A percentile compares a stretch with the other conserved stretches of the same genome.
phyloP scores from a whole-genome alignment of 257 asterid species.

The Forsythia suspensa region DNA sequence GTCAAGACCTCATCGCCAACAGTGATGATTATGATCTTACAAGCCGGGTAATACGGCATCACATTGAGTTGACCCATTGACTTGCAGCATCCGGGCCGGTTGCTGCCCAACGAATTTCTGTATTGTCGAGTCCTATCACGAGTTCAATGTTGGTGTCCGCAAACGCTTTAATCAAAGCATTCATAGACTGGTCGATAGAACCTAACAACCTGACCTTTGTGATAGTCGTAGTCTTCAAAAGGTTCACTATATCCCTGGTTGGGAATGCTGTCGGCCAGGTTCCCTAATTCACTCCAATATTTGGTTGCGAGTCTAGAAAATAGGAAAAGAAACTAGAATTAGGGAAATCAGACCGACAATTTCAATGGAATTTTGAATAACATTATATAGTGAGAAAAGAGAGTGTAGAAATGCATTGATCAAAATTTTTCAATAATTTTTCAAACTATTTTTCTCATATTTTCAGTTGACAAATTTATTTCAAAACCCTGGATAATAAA shows the following conservation, averaged over 20 bases:
- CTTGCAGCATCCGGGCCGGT: conserved; percentile 85
- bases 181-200: conserved; percentile 55
- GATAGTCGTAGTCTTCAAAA: conserved; percentile 68
- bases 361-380: background rate
- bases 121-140: conserved; percentile 86
- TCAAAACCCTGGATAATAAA: too few relatives aligned
- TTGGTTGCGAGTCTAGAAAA: conserved; percentile 63
- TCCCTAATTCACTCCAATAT: conserved; percentile 87
- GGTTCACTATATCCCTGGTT: conserved; percentile 78
- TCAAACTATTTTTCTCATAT: background rate
- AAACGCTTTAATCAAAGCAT: conserved; percentile 65
- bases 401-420: background rate
- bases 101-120: conserved; percentile 85
- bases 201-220: conserved; percentile 83
- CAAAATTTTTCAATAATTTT: background rate
- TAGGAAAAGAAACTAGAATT: background rate
- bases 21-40: conserved; percentile 67
- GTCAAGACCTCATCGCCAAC: conserved; percentile 91
- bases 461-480: background rate
- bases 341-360: background rate
- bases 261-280: conserved; percentile 86
- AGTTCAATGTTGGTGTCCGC: conserved; percentile 75
- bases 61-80: conserved; percentile 79
- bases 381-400: background rate
- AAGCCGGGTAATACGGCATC: conserved; percentile 69